Base-by-base conservation (phyloP, 805 yeast species). In the Kazachstania kunashirensis region DNA sequence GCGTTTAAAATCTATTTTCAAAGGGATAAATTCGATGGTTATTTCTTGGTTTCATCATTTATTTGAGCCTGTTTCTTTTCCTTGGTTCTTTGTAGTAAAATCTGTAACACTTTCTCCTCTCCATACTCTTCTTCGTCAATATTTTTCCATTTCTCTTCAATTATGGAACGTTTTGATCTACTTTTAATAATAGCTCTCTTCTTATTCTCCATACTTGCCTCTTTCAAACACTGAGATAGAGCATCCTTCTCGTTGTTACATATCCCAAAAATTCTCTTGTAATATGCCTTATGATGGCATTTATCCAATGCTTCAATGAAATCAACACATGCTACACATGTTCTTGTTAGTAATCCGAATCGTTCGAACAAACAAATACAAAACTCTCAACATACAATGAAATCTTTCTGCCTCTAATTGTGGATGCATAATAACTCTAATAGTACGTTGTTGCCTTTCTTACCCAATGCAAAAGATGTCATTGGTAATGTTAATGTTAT, bases 211-310 rank as follows among this genome's bases (percentile, higher is more conserved):
- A 75, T 54, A 54, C 96, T 71, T 6, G 89, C 82, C 37, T 74
- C 75, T 52, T 85, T 92, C 17, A 94, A 66, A 61, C 98, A 89
- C 51, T 74, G 65, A 24, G 80, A 62, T 36, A 92, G 67, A 35
- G 82, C 88, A 44, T 81, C 84, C 51, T 86, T 86, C 49, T 81
- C 79, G 36, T 77, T 76, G 59, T 85, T 84, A 62, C 98, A 89
- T 41, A 73, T 67, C 19, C 97, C 97, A 47, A 84, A 65, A 6
- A 83, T 77, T 55, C 82, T 75, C 46, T 73, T 70, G 41, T 81
- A 48, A 46, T 77, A 80, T 38, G 77, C 80, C 37, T 69, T 69
- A 40, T 75, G 70, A 51, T 88, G 96, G 56, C 98, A 89, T 54
- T 84, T 79, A 50, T 89, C 95, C 5, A 89, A 70, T 0, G 94